Percentiles rank a stretch among this genome's conserved stretches.
Evolutionary conservation across 331 rosid genomes (phyloP).

Genomic region (Cucumis variabilis): DNA sequence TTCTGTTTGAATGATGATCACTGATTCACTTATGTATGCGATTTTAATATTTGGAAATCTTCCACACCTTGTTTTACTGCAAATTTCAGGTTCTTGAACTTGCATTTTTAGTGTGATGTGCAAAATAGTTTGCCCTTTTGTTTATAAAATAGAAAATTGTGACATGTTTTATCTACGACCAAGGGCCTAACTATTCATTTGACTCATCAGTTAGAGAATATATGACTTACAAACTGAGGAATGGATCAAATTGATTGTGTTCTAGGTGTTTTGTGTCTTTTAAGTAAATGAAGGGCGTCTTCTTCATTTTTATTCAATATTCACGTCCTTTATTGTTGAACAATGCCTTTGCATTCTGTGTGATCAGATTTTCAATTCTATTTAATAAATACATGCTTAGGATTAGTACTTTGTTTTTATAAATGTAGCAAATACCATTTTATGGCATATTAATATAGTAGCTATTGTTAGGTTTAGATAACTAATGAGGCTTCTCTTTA

Average conservation of each 20-base stretch:
- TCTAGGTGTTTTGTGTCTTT: too few relatives aligned
- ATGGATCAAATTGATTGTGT: too few relatives aligned
- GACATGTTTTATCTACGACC: not conserved
- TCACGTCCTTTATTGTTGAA: too few relatives aligned
- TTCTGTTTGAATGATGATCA: too few relatives aligned
- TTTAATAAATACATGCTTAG: not conserved
- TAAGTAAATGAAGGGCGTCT: too few relatives aligned
- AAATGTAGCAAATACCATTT: not conserved
- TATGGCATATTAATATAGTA: conserved; percentile 29
- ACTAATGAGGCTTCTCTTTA: too few relatives aligned
- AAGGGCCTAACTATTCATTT: not conserved
- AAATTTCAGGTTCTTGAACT: conserved; percentile 3
- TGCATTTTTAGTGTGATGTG: not conserved
- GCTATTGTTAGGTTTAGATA: too few relatives aligned
- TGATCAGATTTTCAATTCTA: not conserved
- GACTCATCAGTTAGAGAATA: too few relatives aligned
- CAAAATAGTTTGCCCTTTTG: not conserved
- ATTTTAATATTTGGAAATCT: conserved; percentile 6
- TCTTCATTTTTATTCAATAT: too few relatives aligned
- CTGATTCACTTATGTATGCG: not conserved
- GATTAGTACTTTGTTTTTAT: not conserved
- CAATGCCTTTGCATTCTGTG: too few relatives aligned
- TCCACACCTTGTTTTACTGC: not conserved
- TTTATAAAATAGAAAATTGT: not conserved
- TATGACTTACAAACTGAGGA: too few relatives aligned